Conservation (phyloP, 1,139 yeast genomes). For the Candida sojae region DNA sequence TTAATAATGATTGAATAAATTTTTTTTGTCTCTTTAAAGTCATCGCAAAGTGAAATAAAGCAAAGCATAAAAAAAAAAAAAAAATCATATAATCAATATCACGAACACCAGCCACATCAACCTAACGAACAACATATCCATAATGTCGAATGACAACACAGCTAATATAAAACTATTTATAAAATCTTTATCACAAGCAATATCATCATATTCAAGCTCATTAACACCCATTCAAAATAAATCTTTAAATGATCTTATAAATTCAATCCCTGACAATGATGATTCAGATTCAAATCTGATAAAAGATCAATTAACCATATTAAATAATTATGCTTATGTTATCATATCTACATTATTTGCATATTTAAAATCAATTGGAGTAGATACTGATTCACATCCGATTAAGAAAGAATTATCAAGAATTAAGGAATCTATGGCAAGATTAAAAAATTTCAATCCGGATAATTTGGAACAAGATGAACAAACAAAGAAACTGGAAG, state of each 20-base stretch:
- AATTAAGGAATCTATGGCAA: conserved; percentile 68
- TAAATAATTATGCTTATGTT: conserved; percentile 46
- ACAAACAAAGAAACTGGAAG: conserved; percentile 12
- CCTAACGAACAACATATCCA: background rate
- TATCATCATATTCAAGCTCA: conserved; percentile 28
- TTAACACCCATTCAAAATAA: conserved; percentile 37
- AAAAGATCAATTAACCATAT: conserved; percentile 35
- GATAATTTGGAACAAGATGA: conserved; percentile 21
- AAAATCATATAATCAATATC: no score
- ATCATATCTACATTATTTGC: conserved; percentile 52
- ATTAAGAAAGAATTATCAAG: conserved; percentile 71
- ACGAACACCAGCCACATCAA: background rate
- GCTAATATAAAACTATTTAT: conserved; percentile 31
- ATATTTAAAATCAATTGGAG: conserved; percentile 62
- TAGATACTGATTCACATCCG: conserved; percentile 58
- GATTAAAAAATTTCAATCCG: conserved; percentile 41
- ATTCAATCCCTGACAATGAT: conserved; percentile 10
- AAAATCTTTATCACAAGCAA: conserved; percentile 28
- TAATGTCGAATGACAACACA: conserved; percentile 41
- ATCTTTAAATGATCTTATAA: conserved; percentile 35
- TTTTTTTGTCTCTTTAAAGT: background rate
- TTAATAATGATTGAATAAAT: background rate
- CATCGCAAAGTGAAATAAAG: background rate
- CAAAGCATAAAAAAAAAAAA: background rate
- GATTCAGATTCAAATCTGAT: conserved; percentile 17